phyloP scores from a whole-genome alignment of 768 basidiomycete species.

The Tricholoma matsutake region DNA sequence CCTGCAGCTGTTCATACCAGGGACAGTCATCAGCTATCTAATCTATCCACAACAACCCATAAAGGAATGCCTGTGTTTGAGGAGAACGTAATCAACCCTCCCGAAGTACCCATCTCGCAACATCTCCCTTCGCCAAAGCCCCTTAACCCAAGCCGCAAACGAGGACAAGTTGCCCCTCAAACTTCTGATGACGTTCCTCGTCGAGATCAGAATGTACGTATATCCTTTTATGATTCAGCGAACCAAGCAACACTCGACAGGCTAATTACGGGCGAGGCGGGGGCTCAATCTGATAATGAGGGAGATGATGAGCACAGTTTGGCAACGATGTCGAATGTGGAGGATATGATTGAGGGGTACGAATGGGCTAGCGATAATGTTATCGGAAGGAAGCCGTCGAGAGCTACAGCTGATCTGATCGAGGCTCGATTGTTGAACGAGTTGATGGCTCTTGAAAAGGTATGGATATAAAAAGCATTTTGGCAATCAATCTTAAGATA shows the following conservation, averaged over 20 bases:
- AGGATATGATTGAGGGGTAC: slow-evolving; percentile 98
- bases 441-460: slow-evolving; percentile 90
- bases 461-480: slow-evolving; percentile 28
- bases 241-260: slow-evolving; percentile 75
- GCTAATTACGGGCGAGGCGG: slow-evolving; percentile 50
- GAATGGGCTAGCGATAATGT: slow-evolving; percentile 90
- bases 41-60: not conserved
- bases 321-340: slow-evolving; percentile 86
- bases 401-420: slow-evolving; percentile 85
- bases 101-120: not conserved
- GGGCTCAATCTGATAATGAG: slow-evolving; percentile 42
- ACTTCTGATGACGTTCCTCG: slow-evolving; percentile 31
- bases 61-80: not conserved
- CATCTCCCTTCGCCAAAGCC: not conserved
- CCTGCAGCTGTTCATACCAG: not conserved
- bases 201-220: slow-evolving; percentile 65
- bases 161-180: slow-evolving; percentile 19
- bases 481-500: slow-evolving; percentile 2
- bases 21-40: not conserved
- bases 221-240: slow-evolving; percentile 80
- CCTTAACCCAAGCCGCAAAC: not conserved
- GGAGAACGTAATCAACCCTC: not conserved
- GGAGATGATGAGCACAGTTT: slow-evolving; percentile 73
- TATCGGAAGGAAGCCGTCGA: slow-evolving; percentile 58
- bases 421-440: slow-evolving; percentile 89